Evolutionary conservation across 2,329 filamentous ascomycete genomes (phyloP).

Genomic region (Aspergillus fructus): DNA sequence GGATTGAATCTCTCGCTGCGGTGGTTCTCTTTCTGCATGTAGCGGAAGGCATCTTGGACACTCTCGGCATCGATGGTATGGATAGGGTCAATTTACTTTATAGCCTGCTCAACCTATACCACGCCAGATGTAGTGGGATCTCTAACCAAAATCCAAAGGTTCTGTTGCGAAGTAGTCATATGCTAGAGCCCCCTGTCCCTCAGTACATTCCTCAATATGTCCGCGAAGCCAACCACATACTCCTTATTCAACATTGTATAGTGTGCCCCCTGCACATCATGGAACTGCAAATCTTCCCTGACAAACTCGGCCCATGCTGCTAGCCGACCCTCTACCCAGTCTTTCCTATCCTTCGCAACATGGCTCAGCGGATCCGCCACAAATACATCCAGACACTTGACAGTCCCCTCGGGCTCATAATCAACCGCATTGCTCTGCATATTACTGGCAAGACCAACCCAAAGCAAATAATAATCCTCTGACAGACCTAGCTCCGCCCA

Average conservation of each 20-base stretch:
- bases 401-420: slow-evolving; percentile 45
- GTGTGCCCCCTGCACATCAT: neutral
- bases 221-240: neutral
- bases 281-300: neutral
- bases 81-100: too few relatives aligned
- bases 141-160: too few relatives aligned
- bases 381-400: slow-evolving; percentile 45
- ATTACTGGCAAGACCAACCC: too few relatives aligned
- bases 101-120: too few relatives aligned
- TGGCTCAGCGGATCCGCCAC: slow-evolving; percentile 30
- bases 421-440: slow-evolving; percentile 19
- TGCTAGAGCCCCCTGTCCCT: neutral
- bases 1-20: too few relatives aligned
- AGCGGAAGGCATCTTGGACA: too few relatives aligned
- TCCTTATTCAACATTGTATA: neutral
- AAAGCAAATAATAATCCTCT: too few relatives aligned
- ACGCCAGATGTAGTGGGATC: too few relatives aligned
- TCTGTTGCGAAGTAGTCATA: too few relatives aligned
- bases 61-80: too few relatives aligned
- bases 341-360: neutral
- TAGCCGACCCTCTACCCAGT: neutral
- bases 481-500: too few relatives aligned
- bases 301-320: neutral
- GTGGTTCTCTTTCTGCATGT: too few relatives aligned
- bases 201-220: neutral